Conservation (phyloP, 495 filamentous ascomycete genomes). For the Chlorociboria aeruginascens region DNA sequence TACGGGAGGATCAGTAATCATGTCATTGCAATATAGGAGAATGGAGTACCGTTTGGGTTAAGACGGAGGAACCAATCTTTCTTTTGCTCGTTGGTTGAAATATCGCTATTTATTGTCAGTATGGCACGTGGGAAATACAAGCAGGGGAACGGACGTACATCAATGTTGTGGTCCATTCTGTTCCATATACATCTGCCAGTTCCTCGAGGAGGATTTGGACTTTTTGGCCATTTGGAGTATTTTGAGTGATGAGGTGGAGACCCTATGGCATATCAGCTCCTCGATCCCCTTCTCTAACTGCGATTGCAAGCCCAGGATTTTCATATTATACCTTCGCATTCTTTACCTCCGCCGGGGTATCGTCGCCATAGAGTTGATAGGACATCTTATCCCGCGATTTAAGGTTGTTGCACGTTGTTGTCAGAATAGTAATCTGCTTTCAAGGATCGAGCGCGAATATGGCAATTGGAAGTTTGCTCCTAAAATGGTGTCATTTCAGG, state of each 20-base stretch:
- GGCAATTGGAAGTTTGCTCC: no score
- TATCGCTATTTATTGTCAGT: conserved; percentile 20
- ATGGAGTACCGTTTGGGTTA: conserved; percentile 28
- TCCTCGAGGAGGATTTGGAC: conserved; percentile 21
- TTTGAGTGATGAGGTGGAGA: conserved; percentile 29
- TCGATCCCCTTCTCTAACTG: neutral
- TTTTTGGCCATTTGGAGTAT: conserved; percentile 23
- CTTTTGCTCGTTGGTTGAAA: conserved; percentile 45
- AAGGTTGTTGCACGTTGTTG: no score
- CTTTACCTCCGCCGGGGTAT: neutral
- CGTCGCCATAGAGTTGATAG: neutral
- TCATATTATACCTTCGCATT: neutral
- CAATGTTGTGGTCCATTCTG: conserved; percentile 37
- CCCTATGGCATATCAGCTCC: conserved; percentile 25
- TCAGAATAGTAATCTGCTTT: no score
- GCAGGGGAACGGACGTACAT: conserved; percentile 16
- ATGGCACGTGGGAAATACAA: neutral
- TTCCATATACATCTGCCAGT: conserved; percentile 34
- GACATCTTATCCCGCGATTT: neutral
- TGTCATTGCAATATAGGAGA: neutral
- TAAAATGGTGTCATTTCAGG: no score
- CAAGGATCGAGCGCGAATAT: no score
- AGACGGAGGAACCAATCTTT: conserved; percentile 45
- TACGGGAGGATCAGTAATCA: conserved; percentile 5
- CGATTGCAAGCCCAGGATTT: no score